Base-by-base conservation (phyloP, 1,139 yeast species). In the Geotrichum fermentans region DNA sequence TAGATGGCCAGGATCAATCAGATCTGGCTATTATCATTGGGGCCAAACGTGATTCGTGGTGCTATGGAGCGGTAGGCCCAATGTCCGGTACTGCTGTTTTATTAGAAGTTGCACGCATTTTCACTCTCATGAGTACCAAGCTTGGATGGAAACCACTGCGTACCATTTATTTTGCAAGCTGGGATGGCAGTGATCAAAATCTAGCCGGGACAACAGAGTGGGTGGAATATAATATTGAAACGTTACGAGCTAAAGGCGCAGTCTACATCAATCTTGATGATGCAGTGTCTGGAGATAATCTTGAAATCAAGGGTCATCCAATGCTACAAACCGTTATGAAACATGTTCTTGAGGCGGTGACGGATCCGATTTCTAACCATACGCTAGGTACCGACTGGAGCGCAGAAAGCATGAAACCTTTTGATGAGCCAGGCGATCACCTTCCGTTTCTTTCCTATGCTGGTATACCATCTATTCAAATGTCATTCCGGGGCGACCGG, bases 61-160 rank as follows among this genome's bases (percentile, higher is more conserved):
- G 95, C 57, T 78, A 73, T 57, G 97, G 97, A 10, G 82, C 95
- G 0, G 69, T 80, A 1, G 75, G 79, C 30, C 81, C 92, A 18
- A 79, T 80, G 58, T 80, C 95, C 1, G 95, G 96, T 0, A 82
- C 94, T 0, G 80, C 83, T 0, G 73, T 83, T 1, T 63, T 92
- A 52, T 68, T 90, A 14, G 94, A 88, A 58, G 67, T 90, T 50
- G 80, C 87, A 3, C 78, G 85, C 51, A 65, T 86, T 0, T 77
- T 92, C 52, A 79, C 89, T n/a, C 72, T 79, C 20, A 69, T 90
- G 63, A 82, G 78, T 53, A 71, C 79, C 48, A 73, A 79, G 47
- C 78, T 75, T 56, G 78, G 82, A 52, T 92, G 97, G 97, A 71
- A 74, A 40, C 97, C 98, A 0, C 65, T 90, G 24, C 75, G 98